Evolutionary conservation across 768 basidiomycete species (phyloP).

Genomic region (Kwoniella europaea): DNA sequence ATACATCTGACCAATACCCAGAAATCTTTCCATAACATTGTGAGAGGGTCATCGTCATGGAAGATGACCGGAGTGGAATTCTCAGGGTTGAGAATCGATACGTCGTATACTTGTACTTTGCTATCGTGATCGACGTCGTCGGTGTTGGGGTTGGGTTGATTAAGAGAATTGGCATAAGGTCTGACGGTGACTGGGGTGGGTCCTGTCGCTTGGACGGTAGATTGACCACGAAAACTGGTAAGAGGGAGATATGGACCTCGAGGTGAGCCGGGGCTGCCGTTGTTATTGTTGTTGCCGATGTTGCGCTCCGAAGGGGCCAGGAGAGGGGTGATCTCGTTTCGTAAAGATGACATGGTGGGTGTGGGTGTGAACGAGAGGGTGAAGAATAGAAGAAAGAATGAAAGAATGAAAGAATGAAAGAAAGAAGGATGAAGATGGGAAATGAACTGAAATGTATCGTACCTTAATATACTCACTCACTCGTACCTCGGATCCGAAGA

Average conservation of each 20-base stretch:
- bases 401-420: not conserved
- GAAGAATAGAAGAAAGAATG: not conserved
- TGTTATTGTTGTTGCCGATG: not conserved
- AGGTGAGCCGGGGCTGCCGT: not conserved
- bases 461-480: no score
- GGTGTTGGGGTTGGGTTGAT: not conserved
- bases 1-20: slow-evolving; percentile 7
- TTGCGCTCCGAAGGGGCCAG: not conserved
- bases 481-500: no score
- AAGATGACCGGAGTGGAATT: slow-evolving; percentile 12
- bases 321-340: not conserved
- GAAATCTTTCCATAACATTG: slow-evolving; percentile 11
- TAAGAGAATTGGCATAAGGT: not conserved
- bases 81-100: slow-evolving; percentile 8
- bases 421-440: not conserved
- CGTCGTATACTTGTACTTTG: slow-evolving; percentile 22
- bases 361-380: not conserved
- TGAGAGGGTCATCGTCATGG: slow-evolving; percentile 8
- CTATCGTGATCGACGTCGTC: not conserved
- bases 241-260: not conserved
- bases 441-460: not conserved
- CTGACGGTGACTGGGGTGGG: not conserved
- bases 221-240: not conserved
- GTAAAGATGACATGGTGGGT: not conserved
- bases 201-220: not conserved